Evolutionary conservation across 1,139 yeast genomes (phyloP).

Genomic region (Candida glucosophila): DNA sequence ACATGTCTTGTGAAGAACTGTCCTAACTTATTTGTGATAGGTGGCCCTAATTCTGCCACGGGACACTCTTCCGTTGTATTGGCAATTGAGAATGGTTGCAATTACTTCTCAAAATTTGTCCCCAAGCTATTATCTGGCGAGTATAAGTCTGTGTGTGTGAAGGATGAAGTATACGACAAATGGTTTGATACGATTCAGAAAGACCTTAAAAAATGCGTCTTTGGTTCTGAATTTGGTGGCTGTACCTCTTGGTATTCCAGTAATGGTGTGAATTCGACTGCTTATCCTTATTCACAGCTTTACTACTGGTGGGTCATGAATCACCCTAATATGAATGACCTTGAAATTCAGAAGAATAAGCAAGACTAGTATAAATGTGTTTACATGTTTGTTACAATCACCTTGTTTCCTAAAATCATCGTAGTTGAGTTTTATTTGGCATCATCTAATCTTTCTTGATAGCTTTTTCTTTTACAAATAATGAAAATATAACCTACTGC

Average conservation of each 20-base stretch:
- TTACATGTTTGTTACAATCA: no score
- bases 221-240: conserved; percentile 35
- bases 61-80: conserved; percentile 37
- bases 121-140: conserved; percentile 22
- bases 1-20: conserved; percentile 24
- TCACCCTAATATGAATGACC: conserved; percentile 21
- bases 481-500: no score
- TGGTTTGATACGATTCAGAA: conserved; percentile 26
- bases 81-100: conserved; percentile 31
- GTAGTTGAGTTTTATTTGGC: no score
- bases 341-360: conserved; percentile 6
- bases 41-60: conserved; percentile 37
- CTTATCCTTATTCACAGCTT: conserved; percentile 34
- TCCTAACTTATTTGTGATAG: conserved; percentile 30
- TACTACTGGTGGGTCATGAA: conserved; percentile 22
- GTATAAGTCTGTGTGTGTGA: conserved; percentile 22
- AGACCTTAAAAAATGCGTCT: conserved; percentile 22
- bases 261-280: conserved; percentile 21
- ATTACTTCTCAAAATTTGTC: conserved; percentile 17
- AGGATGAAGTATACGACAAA: conserved; percentile 23
- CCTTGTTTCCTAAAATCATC: no score
- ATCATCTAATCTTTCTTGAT: no score
- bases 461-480: no score
- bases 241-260: conserved; percentile 34
- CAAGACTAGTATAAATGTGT: no score